These are phyloP conservation scores for Pterulicium gracile DNA, from an alignment of 1,284 basidiomycete species.

Conservation along the genomic window DNA sequence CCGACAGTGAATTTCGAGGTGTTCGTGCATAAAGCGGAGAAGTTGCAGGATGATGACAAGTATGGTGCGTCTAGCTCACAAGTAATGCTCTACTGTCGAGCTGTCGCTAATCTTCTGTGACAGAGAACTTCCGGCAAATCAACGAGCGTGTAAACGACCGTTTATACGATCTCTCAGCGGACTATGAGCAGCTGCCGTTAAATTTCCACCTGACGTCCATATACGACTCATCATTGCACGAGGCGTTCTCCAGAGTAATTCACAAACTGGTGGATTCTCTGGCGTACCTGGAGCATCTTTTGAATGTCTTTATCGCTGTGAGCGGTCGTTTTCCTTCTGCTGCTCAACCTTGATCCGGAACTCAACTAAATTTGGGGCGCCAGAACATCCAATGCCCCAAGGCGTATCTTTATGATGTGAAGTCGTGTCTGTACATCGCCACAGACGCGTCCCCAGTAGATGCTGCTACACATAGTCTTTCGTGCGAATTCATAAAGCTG, in stretches of 20 bases:
- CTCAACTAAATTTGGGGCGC: conserved; percentile 1
- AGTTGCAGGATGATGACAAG: conserved; percentile 86
- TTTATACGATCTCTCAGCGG: conserved; percentile 58
- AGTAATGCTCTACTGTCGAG: conserved; percentile 3
- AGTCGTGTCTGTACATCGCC: conserved; percentile 81
- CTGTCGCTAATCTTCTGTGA: conserved; percentile 2
- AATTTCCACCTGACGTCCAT: conserved; percentile 86
- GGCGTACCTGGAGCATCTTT: conserved; percentile 67
- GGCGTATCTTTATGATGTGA: conserved; percentile 86
- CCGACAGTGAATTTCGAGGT: conserved; percentile 80
- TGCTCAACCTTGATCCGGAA: background rate
- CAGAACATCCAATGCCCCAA: conserved; percentile 88
- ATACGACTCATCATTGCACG: conserved; percentile 81
- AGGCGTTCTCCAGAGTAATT: conserved; percentile 75
- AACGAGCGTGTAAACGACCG: conserved; percentile 79
- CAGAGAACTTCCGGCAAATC: conserved; percentile 84
- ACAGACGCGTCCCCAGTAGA: conserved; percentile 92
- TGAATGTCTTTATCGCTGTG: conserved; percentile 77
- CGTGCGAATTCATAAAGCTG: conserved; percentile 86
- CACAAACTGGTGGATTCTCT: conserved; percentile 65
- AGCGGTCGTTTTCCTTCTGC: conserved; percentile 20
- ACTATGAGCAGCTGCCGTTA: conserved; percentile 60
- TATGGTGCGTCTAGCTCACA: conserved; percentile 52
- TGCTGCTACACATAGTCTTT: conserved; percentile 76
- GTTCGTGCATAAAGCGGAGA: conserved; percentile 96